phyloP scores from a whole-genome alignment of 768 basidiomycete species.

The Tulasnella sp. region DNA sequence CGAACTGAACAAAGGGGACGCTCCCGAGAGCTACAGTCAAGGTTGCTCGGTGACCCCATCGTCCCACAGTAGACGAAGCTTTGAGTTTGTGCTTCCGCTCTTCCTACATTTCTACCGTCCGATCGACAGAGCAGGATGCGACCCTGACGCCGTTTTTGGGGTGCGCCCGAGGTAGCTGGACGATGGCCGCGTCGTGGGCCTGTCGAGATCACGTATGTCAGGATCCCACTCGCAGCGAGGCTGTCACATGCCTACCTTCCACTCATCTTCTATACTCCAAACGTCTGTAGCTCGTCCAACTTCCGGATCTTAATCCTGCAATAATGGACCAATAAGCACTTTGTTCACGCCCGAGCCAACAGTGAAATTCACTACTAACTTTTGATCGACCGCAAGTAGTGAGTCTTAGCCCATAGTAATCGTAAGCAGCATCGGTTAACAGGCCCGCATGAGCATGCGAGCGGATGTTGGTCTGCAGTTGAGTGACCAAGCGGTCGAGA shows the following conservation, averaged over 20 bases:
- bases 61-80: constrained; percentile 42
- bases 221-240: not conserved
- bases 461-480: constrained; percentile 33
- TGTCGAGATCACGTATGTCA: constrained; percentile 43
- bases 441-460: constrained; percentile 72
- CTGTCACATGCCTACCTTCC: constrained; percentile 65
- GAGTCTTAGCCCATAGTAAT: constrained; percentile 83
- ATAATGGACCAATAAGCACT: constrained; percentile 34
- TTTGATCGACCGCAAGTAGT: constrained; percentile 83
- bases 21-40: constrained; percentile 85
- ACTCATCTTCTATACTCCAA: constrained; percentile 84
- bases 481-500: constrained; percentile 19
- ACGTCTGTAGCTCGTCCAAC: constrained; percentile 70
- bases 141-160: constrained; percentile 89
- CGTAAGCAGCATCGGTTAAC: constrained; percentile 84
- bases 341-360: constrained; percentile 10
- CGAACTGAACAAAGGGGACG: constrained; percentile 84
- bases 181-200: constrained; percentile 92
- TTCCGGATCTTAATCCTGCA: constrained; percentile 84
- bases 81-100: constrained; percentile 40
- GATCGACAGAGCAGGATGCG: constrained; percentile 86
- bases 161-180: constrained; percentile 86
- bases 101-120: constrained; percentile 94
- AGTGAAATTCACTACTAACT: constrained; percentile 48
- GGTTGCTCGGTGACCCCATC: constrained; percentile 76